phyloP scores from a whole-genome alignment of 164 flowering plant species.

The Magnolia sinica region DNA sequence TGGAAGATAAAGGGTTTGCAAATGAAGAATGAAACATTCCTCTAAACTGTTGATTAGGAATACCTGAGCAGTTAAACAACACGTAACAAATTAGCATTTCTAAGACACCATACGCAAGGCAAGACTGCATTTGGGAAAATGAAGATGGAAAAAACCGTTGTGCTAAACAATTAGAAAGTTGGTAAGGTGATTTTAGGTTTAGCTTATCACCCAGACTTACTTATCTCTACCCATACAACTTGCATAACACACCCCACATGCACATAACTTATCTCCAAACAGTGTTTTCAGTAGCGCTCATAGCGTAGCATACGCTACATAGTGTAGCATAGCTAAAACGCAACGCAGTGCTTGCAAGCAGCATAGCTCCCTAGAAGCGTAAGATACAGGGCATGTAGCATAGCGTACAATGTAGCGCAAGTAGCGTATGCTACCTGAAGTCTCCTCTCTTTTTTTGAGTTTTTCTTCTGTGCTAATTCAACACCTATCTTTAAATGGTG shows the following conservation, averaged over 20 bases:
- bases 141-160: background rate
- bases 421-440: no score
- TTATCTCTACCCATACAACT: background rate
- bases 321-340: no score
- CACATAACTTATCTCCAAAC: no score
- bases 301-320: no score
- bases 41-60: constrained; percentile 5
- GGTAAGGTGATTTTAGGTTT: background rate
- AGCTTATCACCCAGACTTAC: background rate
- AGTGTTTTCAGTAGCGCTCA: no score
- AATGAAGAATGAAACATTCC: constrained; percentile 3
- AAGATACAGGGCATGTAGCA: no score
- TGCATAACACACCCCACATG: background rate
- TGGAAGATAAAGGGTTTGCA: constrained; percentile 3
- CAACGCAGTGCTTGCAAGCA: no score
- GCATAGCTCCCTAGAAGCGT: no score
- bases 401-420: no score
- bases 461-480: no score
- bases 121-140: background rate
- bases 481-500: no score
- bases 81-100: background rate
- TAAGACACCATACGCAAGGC: background rate
- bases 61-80: constrained; percentile 17
- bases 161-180: background rate
- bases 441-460: no score